Evolutionary conservation across 495 filamentous ascomycete species (phyloP), one percentile per base, ranked within the genome.

Genomic region (Apodospora peruviana): DNA sequence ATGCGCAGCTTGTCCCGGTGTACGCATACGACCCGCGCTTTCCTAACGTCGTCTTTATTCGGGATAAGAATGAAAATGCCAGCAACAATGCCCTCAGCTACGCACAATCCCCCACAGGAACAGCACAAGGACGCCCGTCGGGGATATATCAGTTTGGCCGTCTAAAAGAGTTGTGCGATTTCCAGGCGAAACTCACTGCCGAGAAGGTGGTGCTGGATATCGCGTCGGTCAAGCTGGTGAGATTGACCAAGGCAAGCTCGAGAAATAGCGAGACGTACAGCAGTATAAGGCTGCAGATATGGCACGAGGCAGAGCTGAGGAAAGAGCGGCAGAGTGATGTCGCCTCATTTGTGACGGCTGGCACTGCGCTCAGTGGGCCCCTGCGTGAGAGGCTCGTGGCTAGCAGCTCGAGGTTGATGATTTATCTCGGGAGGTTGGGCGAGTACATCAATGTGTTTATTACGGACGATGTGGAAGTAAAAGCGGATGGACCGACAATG

Each of bases 171-270:
- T 54, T 67, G 1, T 64, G 61, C 51, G 53, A 62, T 41, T 66
- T 67, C 40, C 64, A 67, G 43, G 62, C 57, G 2, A 54, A 53
- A n/a, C 62, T 67, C 20, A 67, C 64, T 0, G 47, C 52, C 27
- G 57, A 67, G 24, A 59, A 60, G 21, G 64, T 67, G 0, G 58
- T 67, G 2, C 56, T 67, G 1, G 64, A 67, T 36, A 66, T 67
- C 17, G 45, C 53, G 19, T 58, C 50, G 44, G 62, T 64, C 18
- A 63, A 60, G 35, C 48, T 64, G 5, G 52, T 67, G 16, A 54
- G 44, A 9, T 40, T 67, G 1, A 41, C 34, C 47, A 52, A 42
- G 24, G 56, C 55, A 1, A 51, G 46, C 48, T 55, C 37, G 22
- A 46, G 55, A 10, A 48, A 53, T n/a, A 56, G 38, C 38, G 59